A percentile compares a stretch with the other conserved stretches of the same genome.
Conservation (phyloP, 768 basidiomycete genomes). For the Kwoniella mangroviensis region DNA sequence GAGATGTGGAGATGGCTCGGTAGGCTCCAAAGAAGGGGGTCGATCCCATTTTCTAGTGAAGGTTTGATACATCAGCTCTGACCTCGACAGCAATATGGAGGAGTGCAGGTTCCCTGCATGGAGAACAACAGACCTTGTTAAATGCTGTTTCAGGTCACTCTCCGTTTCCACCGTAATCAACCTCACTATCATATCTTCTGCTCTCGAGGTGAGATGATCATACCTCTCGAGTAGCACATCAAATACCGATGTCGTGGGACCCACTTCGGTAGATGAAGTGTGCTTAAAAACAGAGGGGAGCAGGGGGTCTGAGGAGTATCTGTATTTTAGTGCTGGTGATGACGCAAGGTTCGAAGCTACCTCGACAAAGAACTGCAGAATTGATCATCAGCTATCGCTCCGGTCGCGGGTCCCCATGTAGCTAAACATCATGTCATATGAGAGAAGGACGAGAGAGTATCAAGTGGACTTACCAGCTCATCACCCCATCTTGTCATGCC, state of each 20-base stretch:
- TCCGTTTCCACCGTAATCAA: constrained; percentile 84
- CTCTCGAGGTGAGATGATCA: constrained; percentile 66
- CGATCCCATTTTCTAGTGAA: constrained; percentile 57
- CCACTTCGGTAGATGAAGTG: constrained; percentile 5
- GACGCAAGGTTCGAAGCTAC: constrained; percentile 64
- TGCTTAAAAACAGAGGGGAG: constrained; percentile 24
- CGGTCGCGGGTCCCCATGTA: neutral
- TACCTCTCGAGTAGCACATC: constrained; percentile 75
- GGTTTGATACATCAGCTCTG: neutral
- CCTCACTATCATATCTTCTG: constrained; percentile 85
- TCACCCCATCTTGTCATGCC: constrained; percentile 85
- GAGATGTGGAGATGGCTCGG: constrained; percentile 71
- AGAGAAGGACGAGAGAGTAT: constrained; percentile 40
- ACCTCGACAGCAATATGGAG: neutral
- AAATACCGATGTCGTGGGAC: constrained; percentile 69
- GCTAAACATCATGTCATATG: neutral
- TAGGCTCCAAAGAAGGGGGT: constrained; percentile 46
- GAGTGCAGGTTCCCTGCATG: constrained; percentile 54
- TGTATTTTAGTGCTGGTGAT: constrained; percentile 25
- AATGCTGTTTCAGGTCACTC: constrained; percentile 72
- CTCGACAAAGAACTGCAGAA: constrained; percentile 82
- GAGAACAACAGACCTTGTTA: constrained; percentile 61
- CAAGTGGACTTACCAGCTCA: constrained; percentile 69
- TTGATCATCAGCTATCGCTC: neutral
- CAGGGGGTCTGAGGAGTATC: constrained; percentile 30